A percentile compares a stretch with the other conserved stretches of the same genome.
Conservation (phyloP, 225 moss, liverwort and hornwort species). For the Straminergon stramineum region DNA sequence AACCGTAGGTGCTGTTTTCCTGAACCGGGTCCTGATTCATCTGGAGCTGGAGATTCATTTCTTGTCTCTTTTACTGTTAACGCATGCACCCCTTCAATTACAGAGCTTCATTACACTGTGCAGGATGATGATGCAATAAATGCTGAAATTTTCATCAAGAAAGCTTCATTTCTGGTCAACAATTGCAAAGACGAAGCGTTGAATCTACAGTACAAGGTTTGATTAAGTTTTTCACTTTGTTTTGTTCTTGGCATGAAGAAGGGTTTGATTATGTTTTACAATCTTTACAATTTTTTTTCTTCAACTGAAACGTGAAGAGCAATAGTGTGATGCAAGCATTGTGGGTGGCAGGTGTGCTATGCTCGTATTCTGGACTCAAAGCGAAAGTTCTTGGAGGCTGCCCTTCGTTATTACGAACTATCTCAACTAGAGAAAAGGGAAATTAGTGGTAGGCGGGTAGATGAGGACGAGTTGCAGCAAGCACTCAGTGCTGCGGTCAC, state of each 20-base stretch:
- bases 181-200: constrained; percentile 96
- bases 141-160: constrained; percentile 96
- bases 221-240: not conserved
- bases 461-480: constrained; percentile 96
- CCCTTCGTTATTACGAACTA: constrained; percentile 96
- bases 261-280: not conserved
- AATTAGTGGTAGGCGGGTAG: constrained; percentile 90
- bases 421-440: constrained; percentile 97
- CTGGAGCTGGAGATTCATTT: not conserved
- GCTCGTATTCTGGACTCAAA: constrained; percentile 95
- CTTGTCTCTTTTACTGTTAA: not conserved
- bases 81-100: not conserved
- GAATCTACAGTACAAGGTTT: constrained; percentile 92
- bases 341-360: constrained; percentile 79
- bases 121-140: constrained; percentile 99
- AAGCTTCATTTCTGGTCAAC: constrained; percentile 94
- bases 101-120: not conserved
- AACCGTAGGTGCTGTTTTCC: not conserved
- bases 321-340: not conserved
- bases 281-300: not conserved
- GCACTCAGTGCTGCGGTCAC: constrained; percentile 97
- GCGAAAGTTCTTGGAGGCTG: constrained; percentile 98
- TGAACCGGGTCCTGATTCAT: not conserved
- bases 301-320: not conserved
- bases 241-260: not conserved